Percentiles rank a stretch among this genome's conserved stretches.
Evolutionary conservation across 306 rosid species (phyloP).

Genomic region (Dalbergia cochinchinensis): DNA sequence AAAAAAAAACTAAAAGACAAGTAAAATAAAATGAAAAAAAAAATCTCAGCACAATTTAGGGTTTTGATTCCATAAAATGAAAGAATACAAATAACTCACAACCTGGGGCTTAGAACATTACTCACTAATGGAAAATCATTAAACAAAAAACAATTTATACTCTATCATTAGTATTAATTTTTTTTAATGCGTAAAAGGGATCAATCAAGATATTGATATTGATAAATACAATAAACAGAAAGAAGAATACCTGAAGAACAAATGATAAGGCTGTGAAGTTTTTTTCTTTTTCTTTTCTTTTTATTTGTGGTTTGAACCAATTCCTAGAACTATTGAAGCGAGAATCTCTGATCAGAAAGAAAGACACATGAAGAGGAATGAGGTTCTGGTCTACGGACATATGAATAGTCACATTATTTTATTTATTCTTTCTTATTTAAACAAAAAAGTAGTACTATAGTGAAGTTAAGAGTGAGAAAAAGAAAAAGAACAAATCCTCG

Average conservation of each 20-base stretch:
- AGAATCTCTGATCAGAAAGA: constrained; percentile 27
- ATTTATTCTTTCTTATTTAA: not conserved
- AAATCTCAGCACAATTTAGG: constrained; percentile 45
- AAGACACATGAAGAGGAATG: constrained; percentile 23
- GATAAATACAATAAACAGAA: not conserved
- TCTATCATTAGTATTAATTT: not conserved
- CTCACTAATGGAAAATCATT: constrained; percentile 38
- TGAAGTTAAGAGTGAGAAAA: not conserved
- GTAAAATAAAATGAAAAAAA: constrained; percentile 4
- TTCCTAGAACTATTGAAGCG: constrained; percentile 23
- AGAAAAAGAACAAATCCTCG: constrained; percentile 19
- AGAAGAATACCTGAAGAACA: constrained; percentile 55
- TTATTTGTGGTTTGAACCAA: constrained; percentile 26
- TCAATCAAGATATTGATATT: not conserved
- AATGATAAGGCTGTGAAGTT: constrained; percentile 47
- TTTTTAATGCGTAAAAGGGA: not conserved
- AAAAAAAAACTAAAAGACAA: not conserved
- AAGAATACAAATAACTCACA: constrained; percentile 22
- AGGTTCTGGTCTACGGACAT: constrained; percentile 14
- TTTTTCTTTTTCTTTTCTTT: not conserved
- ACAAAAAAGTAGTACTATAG: not conserved
- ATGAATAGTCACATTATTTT: not conserved
- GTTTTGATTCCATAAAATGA: constrained; percentile 46
- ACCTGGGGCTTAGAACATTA: constrained; percentile 37
- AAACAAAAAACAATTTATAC: not conserved